phyloP scores from a whole-genome alignment of 345 rosid genomes.

The Cardiospermum halicacabum region DNA sequence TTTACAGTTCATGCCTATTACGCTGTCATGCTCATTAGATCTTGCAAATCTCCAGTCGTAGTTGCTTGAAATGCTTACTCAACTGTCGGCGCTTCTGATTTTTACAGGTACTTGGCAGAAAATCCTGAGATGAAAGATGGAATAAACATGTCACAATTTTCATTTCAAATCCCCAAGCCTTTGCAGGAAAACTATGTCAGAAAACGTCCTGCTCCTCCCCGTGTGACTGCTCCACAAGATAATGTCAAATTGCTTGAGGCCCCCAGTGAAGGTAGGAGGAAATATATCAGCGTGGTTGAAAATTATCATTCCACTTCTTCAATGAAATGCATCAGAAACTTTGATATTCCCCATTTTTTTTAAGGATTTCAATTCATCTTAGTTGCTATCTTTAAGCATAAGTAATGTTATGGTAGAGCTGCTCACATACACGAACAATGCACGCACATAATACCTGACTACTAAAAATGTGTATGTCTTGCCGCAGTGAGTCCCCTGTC shows the following conservation, averaged over 20 bases:
- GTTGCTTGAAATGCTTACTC: background rate
- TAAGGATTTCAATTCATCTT: background rate
- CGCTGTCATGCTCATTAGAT: background rate
- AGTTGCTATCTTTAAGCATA: too few species aligned
- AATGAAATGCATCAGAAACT: background rate
- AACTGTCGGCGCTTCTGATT: conserved; percentile 7
- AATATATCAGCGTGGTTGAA: background rate
- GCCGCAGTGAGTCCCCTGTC: conserved; percentile 42
- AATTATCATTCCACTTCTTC: background rate
- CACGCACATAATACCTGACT: background rate
- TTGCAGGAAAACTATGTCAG: conserved; percentile 59
- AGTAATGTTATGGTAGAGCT: background rate
- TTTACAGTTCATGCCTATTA: background rate
- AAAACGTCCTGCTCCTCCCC: conserved; percentile 49
- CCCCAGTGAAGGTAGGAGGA: conserved; percentile 40
- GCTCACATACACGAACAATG: background rate
- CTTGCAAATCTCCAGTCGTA: background rate
- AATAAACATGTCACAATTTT: conserved; percentile 51
- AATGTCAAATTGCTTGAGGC: conserved; percentile 26
- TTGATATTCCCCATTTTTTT: background rate
- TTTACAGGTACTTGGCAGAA: conserved; percentile 54
- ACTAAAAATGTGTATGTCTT: conserved; percentile 3
- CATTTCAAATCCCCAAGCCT: conserved; percentile 75
- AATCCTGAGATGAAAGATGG: conserved; percentile 46
- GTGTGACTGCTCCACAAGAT: conserved; percentile 25